Evolutionary conservation across 1,284 basidiomycete species (phyloP), one percentile per base, ranked within the genome.

Genomic region (Abortiporus biennis): DNA sequence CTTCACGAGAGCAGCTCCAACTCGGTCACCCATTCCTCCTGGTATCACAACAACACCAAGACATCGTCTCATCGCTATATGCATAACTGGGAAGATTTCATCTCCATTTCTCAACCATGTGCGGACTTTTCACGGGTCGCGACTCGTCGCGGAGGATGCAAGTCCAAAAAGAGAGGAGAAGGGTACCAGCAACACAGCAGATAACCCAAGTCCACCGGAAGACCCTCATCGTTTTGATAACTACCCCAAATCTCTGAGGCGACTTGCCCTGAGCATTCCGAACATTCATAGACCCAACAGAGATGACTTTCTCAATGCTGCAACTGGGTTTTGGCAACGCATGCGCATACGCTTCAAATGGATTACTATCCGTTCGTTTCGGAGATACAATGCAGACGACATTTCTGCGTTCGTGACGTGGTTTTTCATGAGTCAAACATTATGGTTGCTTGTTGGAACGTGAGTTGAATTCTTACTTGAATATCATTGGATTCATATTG

Each of bases 381-480:
- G 95, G 24, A 85, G 83, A 53, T 99, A 96, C 68, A 94, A 97
- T 52, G 86, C 90, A 38, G 96, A 99, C 61, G 96, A 99, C 61
- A 87, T 96, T 45, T 95, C 92, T 40, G 95, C 94, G 1, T 98
- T 99, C 65, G 68, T 96, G 35, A 95, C 91, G 36, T 92, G 93
- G 80, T 89, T 96, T 54, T 66, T 97, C 35, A 85, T 98, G 65
- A 94, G 93, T 47, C 92, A 98, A 56, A 92, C 89, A 3, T 65
- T 92, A 15, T 96, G 93, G 88, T 85, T 98, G 52, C 69, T 97
- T 43, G 73, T 98, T 40, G 93, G 92, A 64, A 99, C 96, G 87
- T 91, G 59, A 68, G 89, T 74, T 21, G 9, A 11, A 39, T 39
- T 19, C 13, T 42, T 37, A 43, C 27, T 11, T 36, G 25, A n/a